Base-by-base conservation (phyloP, 352 stramenopile genomes). In the Pythium plurisporium region DNA sequence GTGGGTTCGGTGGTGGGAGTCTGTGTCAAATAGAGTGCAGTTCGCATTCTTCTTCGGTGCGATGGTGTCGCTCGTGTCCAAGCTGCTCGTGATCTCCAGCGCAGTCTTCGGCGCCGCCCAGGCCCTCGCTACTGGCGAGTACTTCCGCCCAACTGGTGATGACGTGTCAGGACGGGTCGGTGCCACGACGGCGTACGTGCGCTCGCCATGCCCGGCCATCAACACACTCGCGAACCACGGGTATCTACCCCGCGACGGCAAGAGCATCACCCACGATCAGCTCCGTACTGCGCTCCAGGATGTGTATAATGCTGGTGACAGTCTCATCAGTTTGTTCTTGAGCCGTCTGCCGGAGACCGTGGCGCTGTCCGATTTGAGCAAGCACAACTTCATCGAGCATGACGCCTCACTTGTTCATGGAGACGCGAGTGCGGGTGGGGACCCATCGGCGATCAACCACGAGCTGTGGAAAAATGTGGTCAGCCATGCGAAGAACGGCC, bases 161-260 rank as follows among this genome's bases (percentile, higher is more conserved):
- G 9, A 50, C 15, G 48, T 55, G 1, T 53, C 55, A 29, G 46
- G 55, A 9, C 20, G 41, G 12, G 37, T 29, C 15, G 29, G 38
- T 37, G 46, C 48, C 33, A 45, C 44, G 2, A 56, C 55, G n/a
- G 43, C 25, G 9, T 63, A 40, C 40, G 31, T 37, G 9, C 46
- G 55, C 23, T 40, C 46, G 25, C 79, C 81, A 20, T 91, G 81
- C 41, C 81, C 79, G 27, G 76, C 69, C n/a, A 64, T 91, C 43
- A 91, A 91, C 51, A 67, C 74, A 26, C 61, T 91, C 25, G 78
- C 80, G 6, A 91, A 90, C 48, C 78, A 88, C 55, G 76, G 76
- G 0, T 73, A 71, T 47, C 14, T 90, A 2, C 74, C 74, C 5
- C 74, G 22, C n/a, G 68, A 73, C 37, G 72, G 73, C 46, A 72